phyloP scores from a whole-genome alignment of 169 alveolate species.

The Neospora caninum region DNA sequence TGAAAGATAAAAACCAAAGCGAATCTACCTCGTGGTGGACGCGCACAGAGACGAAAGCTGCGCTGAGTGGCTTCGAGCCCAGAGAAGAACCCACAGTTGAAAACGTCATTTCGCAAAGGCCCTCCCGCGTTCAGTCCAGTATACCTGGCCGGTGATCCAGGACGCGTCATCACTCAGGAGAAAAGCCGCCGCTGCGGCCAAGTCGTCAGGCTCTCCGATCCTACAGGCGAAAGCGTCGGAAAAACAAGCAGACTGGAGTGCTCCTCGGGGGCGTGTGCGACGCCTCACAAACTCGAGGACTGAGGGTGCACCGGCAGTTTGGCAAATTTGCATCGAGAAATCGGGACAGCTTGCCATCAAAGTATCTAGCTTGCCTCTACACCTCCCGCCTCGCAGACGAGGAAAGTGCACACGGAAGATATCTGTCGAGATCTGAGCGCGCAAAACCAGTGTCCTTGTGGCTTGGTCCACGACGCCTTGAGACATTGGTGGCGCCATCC shows the following conservation, averaged over 20 bases:
- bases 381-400: too few species aligned
- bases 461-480: too few species aligned
- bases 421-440: too few species aligned
- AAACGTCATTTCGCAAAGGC: too few species aligned
- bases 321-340: too few species aligned
- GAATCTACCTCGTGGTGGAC: too few species aligned
- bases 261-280: background rate
- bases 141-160: slow-evolving; percentile 53
- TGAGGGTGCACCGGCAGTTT: background rate
- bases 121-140: background rate
- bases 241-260: background rate
- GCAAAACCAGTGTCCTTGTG: too few species aligned
- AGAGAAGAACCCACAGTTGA: background rate
- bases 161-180: slow-evolving; percentile 6
- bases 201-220: slow-evolving; percentile 43
- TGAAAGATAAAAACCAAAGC: background rate
- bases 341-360: too few species aligned
- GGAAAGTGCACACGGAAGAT: too few species aligned
- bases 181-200: slow-evolving; percentile 38
- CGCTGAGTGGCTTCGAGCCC: background rate
- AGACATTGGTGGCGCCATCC: too few species aligned
- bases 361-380: too few species aligned
- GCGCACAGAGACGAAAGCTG: background rate
- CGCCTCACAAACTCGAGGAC: too few species aligned
- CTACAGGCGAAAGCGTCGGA: background rate